phyloP scores from a whole-genome alignment of 352 stramenopile genomes.

The Pythium brachiatum region DNA sequence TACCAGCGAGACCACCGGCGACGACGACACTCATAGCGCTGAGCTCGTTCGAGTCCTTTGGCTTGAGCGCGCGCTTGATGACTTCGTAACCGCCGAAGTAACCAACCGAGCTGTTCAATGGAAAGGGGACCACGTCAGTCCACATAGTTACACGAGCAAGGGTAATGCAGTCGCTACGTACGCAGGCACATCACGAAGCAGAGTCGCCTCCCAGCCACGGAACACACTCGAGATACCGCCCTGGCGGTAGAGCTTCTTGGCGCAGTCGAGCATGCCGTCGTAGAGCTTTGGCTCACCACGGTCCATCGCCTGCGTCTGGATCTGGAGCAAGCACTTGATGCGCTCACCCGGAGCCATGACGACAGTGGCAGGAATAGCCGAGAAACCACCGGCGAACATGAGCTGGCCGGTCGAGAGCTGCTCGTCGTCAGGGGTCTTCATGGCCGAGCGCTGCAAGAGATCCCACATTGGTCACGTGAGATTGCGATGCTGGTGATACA shows the following conservation, averaged over 20 bases:
- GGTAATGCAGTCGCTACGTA: constrained; percentile 33
- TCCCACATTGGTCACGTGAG: neutral
- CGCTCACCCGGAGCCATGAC: constrained; percentile 96
- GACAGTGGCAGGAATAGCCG: constrained; percentile 82
- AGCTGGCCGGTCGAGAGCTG: constrained; percentile 79
- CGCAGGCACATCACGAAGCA: constrained; percentile 93
- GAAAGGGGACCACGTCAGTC: neutral
- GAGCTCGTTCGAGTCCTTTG: constrained; percentile 76
- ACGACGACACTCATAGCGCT: constrained; percentile 90
- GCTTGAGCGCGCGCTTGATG: constrained; percentile 88
- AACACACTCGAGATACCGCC: constrained; percentile 93
- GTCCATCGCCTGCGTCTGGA: constrained; percentile 87
- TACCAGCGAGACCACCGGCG: constrained; percentile 92
- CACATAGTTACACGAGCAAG: neutral
- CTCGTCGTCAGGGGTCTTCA: constrained; percentile 52
- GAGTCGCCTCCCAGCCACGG: constrained; percentile 92
- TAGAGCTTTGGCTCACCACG: constrained; percentile 86
- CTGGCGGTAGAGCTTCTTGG: constrained; percentile 89
- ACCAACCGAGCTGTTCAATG: constrained; percentile 75
- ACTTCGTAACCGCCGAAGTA: constrained; percentile 96
- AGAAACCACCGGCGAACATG: constrained; percentile 90
- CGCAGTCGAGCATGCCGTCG: constrained; percentile 94
- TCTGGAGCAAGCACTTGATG: constrained; percentile 96
- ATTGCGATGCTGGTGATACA: neutral
- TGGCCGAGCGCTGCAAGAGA: constrained; percentile 48